phyloP scores from a whole-genome alignment of 768 basidiomycete genomes.

The Lentinus tigrinus region DNA sequence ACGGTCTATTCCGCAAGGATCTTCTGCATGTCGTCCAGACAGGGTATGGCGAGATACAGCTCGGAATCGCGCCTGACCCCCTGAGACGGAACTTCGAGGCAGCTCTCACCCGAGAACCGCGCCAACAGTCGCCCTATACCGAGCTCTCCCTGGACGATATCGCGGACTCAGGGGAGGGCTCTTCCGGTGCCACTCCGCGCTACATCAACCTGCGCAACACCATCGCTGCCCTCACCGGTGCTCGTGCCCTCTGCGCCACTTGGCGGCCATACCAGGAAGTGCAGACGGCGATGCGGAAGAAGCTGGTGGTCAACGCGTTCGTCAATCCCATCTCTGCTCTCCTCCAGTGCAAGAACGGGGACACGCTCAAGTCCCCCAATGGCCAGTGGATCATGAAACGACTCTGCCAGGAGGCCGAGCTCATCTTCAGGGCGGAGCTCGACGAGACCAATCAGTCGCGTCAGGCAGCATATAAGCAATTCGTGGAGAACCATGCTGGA shows the following conservation, averaged over 20 bases:
- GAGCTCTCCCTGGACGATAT: constrained; percentile 55
- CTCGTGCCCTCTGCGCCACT: constrained; percentile 53
- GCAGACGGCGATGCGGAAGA: constrained; percentile 70
- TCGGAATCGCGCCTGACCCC: constrained; percentile 76
- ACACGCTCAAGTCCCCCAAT: constrained; percentile 49
- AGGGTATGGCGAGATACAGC: constrained; percentile 68
- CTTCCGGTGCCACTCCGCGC: constrained; percentile 30
- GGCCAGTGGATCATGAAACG: constrained; percentile 45
- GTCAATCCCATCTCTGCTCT: constrained; percentile 88
- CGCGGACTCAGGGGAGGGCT: constrained; percentile 29
- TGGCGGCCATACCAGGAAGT: constrained; percentile 70
- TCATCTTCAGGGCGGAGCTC: constrained; percentile 57
- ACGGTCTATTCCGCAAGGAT: constrained; percentile 65
- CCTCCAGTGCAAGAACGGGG: constrained; percentile 77
- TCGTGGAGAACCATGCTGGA: constrained; percentile 23
- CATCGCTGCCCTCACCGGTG: constrained; percentile 57
- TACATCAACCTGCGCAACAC: constrained; percentile 69
- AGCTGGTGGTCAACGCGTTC: constrained; percentile 77
- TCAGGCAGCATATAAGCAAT: constrained; percentile 17
- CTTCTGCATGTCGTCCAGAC: constrained; percentile 63
- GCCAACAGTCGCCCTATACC: constrained; percentile 31
- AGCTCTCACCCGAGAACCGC: constrained; percentile 30
- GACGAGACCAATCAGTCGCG: constrained; percentile 23
- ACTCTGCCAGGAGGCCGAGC: constrained; percentile 73
- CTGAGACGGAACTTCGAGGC: constrained; percentile 63